Evolutionary conservation across 108 stramenopile species (phyloP).

Genomic region (Epipyxis sp.): DNA sequence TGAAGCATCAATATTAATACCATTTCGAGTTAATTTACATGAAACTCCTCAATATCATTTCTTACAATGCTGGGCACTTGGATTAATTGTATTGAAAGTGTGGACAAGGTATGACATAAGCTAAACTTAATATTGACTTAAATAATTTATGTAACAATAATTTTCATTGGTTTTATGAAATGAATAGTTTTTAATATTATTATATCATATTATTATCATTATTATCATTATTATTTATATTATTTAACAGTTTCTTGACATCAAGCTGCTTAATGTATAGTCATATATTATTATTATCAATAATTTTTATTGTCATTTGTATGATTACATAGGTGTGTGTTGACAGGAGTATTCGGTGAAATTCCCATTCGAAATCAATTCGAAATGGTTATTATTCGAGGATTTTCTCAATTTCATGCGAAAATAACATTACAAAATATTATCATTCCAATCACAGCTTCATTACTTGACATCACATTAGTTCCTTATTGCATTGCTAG

Average conservation of each 20-base stretch:
- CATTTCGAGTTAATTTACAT: not conserved
- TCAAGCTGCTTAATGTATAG: not conserved
- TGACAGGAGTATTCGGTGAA: constrained; percentile 22
- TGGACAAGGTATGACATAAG: not conserved
- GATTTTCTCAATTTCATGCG: not conserved
- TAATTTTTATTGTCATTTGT: not conserved
- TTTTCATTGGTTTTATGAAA: no score
- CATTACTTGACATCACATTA: not conserved
- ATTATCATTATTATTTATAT: no score
- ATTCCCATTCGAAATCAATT: not conserved
- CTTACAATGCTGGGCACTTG: constrained; percentile 21
- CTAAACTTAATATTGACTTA: no score
- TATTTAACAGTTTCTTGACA: no score
- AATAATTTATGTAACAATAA: no score
- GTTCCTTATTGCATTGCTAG: not conserved
- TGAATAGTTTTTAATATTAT: no score
- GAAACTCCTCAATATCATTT: not conserved
- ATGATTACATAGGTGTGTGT: not conserved
- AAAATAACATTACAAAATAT: not conserved
- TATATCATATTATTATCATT: no score
- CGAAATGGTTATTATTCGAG: constrained; percentile 7
- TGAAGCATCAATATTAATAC: not conserved
- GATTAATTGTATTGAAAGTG: not conserved
- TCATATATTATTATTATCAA: not conserved
- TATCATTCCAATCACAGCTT: not conserved